Conservation (phyloP, 1,284 basidiomycete species). For the Cronartium quercuum region DNA sequence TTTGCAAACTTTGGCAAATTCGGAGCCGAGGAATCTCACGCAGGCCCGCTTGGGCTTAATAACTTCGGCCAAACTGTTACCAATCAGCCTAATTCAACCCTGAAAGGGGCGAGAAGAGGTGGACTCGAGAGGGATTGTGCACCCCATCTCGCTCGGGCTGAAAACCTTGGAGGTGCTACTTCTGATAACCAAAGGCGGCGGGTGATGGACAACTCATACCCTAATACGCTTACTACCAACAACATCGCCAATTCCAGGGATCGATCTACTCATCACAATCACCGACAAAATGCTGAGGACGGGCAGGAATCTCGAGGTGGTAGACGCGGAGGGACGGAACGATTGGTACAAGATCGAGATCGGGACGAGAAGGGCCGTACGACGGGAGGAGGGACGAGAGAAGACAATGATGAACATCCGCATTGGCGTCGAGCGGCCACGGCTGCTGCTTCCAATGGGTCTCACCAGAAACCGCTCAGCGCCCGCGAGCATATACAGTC, state of each 20-base stretch:
- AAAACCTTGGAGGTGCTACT: constrained; percentile 8
- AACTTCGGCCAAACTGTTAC: constrained; percentile 1
- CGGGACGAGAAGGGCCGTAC: constrained; percentile 18
- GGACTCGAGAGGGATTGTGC: constrained; percentile 28
- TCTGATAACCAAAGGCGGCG: constrained; percentile 2
- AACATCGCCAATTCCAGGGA: constrained; percentile 1
- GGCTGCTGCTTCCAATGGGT: neutral
- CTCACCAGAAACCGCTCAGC: neutral
- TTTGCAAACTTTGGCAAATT: constrained; percentile 39
- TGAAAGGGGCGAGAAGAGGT: constrained; percentile 16
- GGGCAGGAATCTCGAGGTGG: neutral
- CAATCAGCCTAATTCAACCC: constrained; percentile 2
- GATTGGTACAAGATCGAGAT: constrained; percentile 33
- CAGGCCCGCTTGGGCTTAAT: constrained; percentile 6
- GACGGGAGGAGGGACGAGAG: constrained; percentile 2
- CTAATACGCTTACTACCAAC: too few species aligned
- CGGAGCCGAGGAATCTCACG: constrained; percentile 6
- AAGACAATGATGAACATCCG: constrained; percentile 13
- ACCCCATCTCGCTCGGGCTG: constrained; percentile 26
- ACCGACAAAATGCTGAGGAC: neutral
- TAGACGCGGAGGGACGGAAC: constrained; percentile 25
- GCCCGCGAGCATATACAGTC: too few species aligned
- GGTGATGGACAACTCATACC: neutral
- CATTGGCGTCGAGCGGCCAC: constrained; percentile 34
- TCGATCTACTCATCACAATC: neutral